Evolutionary conservation across 345 rosid genomes (phyloP), one percentile per base, ranked within the genome.

Genomic region (Cardamine occulta): DNA sequence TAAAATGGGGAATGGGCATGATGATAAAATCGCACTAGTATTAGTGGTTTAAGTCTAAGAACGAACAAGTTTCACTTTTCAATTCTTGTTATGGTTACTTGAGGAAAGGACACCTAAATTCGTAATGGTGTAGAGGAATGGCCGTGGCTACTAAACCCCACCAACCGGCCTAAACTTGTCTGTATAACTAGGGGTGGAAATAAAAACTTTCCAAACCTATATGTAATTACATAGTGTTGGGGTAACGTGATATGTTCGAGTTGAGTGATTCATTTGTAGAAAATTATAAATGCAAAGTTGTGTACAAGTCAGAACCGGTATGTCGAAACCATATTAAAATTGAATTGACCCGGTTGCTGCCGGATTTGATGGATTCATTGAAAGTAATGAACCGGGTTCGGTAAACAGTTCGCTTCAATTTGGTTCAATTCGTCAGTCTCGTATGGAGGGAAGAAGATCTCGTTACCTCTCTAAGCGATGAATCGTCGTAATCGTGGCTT

Each of bases 401-500:
- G 64, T 44, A 18, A 24, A 48, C 6, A 49, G 4, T 34, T 17
- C 3, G 47, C 14, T 28, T 17, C 5, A 11, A 42, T 19, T 44
- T 32, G 58, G 8, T 49, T 61, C 52, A 61, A 11, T 35, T 60
- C 14, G 13, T 70, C 53, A 40, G 66, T 39, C 66, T 62, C 19
- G 59, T 54, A 13, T 10, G 32, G 59, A 54, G 34, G 59, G 32
- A 24, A 12, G 40, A 58, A 59, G 63, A 34, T 59, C 45, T 59
- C 45, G 48, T 61, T 61, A 6, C 48, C 51, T 23, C 66, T 40
- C 24, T 14, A 64, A 37, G 29, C 76, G 54, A 77, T 78, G 81
- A 51, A 72, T 77, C 71, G 65, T 63, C 72, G 71, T 34, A 54
- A 34, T 76, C 71, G 75, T 29, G 71, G 54, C 44, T 73, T 11